Percentiles rank a stretch among this genome's conserved stretches.
Conservation (phyloP, 176 grass and related monocot genomes). For the Urochloa ruziziensis region DNA sequence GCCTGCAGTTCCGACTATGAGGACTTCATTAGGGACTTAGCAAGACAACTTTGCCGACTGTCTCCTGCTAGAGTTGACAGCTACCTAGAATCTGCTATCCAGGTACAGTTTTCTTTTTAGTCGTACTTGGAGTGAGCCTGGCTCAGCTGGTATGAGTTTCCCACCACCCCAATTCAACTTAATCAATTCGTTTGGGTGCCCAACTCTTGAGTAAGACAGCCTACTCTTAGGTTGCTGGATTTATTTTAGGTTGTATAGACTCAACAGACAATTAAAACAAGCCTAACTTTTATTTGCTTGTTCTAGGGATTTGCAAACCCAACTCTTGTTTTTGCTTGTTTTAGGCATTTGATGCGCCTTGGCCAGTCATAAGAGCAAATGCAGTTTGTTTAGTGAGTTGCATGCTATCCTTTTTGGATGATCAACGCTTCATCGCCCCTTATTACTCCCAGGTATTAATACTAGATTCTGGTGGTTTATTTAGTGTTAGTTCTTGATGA, state of each 20-base stretch:
- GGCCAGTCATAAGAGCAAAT: constrained; percentile 92
- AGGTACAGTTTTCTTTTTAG: constrained; percentile 47
- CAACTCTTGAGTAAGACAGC: background rate
- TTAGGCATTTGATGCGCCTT: constrained; percentile 94
- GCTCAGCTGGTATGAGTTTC: background rate
- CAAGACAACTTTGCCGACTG: constrained; percentile 74
- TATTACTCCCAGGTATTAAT: constrained; percentile 87
- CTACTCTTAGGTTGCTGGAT: background rate
- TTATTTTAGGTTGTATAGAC: background rate
- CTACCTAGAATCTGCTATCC: constrained; percentile 90
- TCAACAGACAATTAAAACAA: constrained; percentile 9
- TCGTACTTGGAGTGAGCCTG: background rate
- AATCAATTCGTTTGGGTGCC: background rate
- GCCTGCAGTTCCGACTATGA: constrained; percentile 70
- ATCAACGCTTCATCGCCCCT: constrained; percentile 82
- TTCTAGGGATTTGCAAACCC: constrained; percentile 60
- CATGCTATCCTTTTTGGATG: constrained; percentile 80
- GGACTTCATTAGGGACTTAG: constrained; percentile 91
- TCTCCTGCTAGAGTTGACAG: constrained; percentile 78
- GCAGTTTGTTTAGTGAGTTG: constrained; percentile 89
- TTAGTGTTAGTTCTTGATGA: constrained; percentile 2
- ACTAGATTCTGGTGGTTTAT: constrained; percentile 17
- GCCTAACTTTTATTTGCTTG: constrained; percentile 19
- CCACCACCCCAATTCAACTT: background rate
- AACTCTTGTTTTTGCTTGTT: constrained; percentile 27